phyloP scores from a whole-genome alignment of 768 basidiomycete genomes.

The Auriscalpium orientale region DNA sequence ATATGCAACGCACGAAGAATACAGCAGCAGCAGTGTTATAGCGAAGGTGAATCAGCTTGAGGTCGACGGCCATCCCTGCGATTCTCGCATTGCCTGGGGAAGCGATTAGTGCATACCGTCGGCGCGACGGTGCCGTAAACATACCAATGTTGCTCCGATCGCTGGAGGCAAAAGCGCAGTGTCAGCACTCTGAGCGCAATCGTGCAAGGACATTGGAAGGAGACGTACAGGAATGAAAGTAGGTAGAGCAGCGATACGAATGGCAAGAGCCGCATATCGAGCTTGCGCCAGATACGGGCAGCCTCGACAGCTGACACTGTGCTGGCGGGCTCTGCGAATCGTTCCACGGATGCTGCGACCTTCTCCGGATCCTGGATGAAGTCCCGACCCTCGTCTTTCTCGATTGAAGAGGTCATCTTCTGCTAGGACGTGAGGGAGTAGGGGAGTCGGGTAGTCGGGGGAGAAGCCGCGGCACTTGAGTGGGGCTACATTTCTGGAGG shows the following conservation, averaged over 20 bases:
- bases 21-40: slow-evolving; percentile 33
- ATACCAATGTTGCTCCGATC: slow-evolving; percentile 15
- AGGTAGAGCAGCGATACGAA: slow-evolving; percentile 11
- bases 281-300: slow-evolving; percentile 4
- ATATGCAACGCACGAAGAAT: slow-evolving; percentile 24
- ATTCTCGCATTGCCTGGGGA: slow-evolving; percentile 23
- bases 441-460: no score
- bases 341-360: not conserved
- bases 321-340: not conserved
- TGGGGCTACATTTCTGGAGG: no score
- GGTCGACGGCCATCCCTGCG: slow-evolving; percentile 36
- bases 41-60: slow-evolving; percentile 25
- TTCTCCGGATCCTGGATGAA: not conserved
- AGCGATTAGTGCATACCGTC: not conserved
- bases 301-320: not conserved
- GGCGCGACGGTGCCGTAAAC: not conserved
- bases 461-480: no score
- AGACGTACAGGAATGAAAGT: slow-evolving; percentile 13
- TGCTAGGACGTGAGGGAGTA: no score
- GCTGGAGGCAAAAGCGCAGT: not conserved
- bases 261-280: slow-evolving; percentile 9
- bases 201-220: not conserved
- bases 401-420: no score
- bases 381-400: no score
- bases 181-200: not conserved